Base-by-base conservation (phyloP, 1,284 basidiomycete species). In the Rhodotorula sp. region DNA sequence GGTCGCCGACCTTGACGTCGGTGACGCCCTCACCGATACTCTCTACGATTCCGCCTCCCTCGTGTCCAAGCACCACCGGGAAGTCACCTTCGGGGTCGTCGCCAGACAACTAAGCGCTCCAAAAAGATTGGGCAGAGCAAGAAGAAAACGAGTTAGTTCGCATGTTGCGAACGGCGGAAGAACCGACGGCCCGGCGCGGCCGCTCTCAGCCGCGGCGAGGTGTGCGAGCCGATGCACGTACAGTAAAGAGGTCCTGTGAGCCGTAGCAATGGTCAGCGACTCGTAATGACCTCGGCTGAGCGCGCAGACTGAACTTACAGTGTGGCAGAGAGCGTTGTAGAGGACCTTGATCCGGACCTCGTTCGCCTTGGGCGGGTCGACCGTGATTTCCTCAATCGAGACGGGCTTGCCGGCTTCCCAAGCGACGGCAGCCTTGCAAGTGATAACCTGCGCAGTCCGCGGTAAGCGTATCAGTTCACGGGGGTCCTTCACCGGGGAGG, bases 61-160 rank as follows among this genome's bases (percentile, higher is more conserved):
- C 82, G 77, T 83, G 82, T 5, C 82, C 82, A 33, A 77, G 87
- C 78, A 99, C 93, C 75, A 92, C 89, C 57, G 96, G 95, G 86
- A 98, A 99, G 54, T 89, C 83, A 69, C 96, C 96, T 87, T 99
- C 95, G 53, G 95, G 89, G 81, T 99, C 95, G 81, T 91, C 90
- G 72, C 96, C 95, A 79, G 93, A 95, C 79, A 95, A 89, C 77
- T 78, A 10, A 51, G 10, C 49, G 49, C 49, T 24, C 17, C n/a
- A 8, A 6, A 14, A 18, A 37, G n/a, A 37, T 24, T 6, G 24
- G 55, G 24, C 24, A 55, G 26, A 1, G 2, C 4, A 17, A 29
- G 26, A 6, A 14, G 51, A 26, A 17, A 17, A n/a, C 2, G 18
- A n/a, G 15, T 24, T 15, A 18, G 44, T 30, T 7, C 24, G 29